A percentile compares a stretch with the other conserved stretches of the same genome.
Evolutionary conservation across 192 early-diverging fungal genomes (phyloP).

Genomic region (Geosiphon pyriformis): DNA sequence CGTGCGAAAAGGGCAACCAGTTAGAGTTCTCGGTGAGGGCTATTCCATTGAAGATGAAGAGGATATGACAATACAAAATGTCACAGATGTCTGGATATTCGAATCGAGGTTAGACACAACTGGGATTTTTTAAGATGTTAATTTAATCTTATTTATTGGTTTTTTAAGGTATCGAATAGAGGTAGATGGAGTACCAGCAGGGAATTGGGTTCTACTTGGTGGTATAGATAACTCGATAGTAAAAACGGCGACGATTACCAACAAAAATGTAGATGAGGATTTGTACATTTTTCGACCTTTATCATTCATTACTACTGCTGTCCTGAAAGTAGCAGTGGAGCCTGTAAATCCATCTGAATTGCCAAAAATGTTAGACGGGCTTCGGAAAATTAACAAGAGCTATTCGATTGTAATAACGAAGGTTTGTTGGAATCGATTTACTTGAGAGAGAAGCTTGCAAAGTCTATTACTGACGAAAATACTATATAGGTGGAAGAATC

Average conservation of each 20-base stretch:
- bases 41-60: conserved; percentile 93
- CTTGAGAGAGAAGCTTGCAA: too few species aligned
- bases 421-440: too few species aligned
- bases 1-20: conserved; percentile 64
- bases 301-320: conserved; percentile 72
- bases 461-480: too few species aligned
- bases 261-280: conserved; percentile 58
- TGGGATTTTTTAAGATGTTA: neutral
- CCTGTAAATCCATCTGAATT: conserved; percentile 97
- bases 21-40: conserved; percentile 89
- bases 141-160: neutral
- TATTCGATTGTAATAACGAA: conserved; percentile 86
- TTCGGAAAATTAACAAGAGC: conserved; percentile 93
- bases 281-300: conserved; percentile 81
- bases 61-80: conserved; percentile 83
- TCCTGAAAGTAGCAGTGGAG: conserved; percentile 94
- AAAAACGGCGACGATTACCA: conserved; percentile 93
- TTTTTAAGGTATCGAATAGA: conserved; percentile 68
- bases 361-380: conserved; percentile 95
- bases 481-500: conserved; percentile 90
- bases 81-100: conserved; percentile 68
- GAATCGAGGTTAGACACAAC: conserved; percentile 62
- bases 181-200: conserved; percentile 73
- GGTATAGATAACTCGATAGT: conserved; percentile 92
- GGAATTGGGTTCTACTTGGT: conserved; percentile 83